Base-by-base conservation (phyloP, 73 alveolate genomes). In the Urostyla sp. region DNA sequence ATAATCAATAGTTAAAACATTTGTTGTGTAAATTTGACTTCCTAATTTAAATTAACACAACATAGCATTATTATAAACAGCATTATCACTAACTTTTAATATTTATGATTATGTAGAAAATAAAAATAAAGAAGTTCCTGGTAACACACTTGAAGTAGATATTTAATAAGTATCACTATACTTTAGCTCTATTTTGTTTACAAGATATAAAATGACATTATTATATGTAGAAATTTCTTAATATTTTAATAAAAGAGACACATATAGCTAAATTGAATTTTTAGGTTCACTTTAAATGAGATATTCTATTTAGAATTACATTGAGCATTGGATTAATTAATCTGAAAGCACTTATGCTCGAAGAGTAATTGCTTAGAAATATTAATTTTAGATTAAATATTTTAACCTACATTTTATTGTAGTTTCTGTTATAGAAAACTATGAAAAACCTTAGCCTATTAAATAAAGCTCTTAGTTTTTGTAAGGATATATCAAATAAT, bases 301-400 rank as follows among this genome's bases (percentile, higher is more conserved):
- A 6, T 10, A 4, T 23, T n/a, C 21, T 7, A 27, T 4, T 6
- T 7, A 11, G 13, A 23, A 5, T 6, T 55, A 16, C 4, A 55
- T 16, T 6, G 4, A 10, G 51, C 72, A 55, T 55, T 23, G 24
- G 24, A 27, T 55, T 5, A 55, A 21, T 13, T 21, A 13, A 55
- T 55, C 72, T 16, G 72, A 10, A 55, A 55, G 57, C 13, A 55
- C 20, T 24, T 55, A 13, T 7, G 72, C 72, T 27, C 31, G 24
- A 15, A 55, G 31, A 7, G 4, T 11, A 28, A n/a, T 28, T 15
- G 57, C 4, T 21, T 59, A 36, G 57, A 59, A 10, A 5, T 6
- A 6, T 59, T 3, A 3, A 35, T 36, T 8, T 7, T n/a, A 34
- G 5, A 59, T 31, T 59, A 30, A 4, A 59, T 32, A 3, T 6